Evolutionary conservation across 2,329 filamentous ascomycete genomes (phyloP).

Genomic region (Talaromyces funiculosus): DNA sequence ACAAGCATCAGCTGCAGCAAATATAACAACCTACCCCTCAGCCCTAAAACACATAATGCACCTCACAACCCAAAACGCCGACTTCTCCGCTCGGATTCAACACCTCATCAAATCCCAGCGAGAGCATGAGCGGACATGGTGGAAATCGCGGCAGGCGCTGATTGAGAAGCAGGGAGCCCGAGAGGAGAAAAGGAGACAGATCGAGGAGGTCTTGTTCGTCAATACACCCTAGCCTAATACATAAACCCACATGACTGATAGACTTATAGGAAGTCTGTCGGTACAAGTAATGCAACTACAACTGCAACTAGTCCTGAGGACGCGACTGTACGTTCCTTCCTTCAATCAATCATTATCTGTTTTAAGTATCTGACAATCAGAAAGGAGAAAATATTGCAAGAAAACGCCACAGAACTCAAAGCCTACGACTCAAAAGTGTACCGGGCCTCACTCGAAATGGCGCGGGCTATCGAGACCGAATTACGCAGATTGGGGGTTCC

Average conservation of each 20-base stretch:
- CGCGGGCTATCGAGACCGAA: slow-evolving; percentile 50
- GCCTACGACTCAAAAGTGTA: slow-evolving; percentile 60
- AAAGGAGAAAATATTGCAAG: slow-evolving; percentile 30
- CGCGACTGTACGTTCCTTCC: neutral
- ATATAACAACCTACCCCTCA: neutral
- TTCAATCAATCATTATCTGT: neutral
- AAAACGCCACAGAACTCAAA: slow-evolving; percentile 50
- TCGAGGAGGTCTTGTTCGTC: slow-evolving; percentile 51
- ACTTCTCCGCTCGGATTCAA: slow-evolving; percentile 41
- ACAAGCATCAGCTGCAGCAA: neutral
- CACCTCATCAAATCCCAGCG: slow-evolving; percentile 60
- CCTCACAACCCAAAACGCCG: slow-evolving; percentile 42
- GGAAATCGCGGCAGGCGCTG: slow-evolving; percentile 47
- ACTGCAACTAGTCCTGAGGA: neutral
- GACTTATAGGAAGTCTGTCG: slow-evolving; percentile 40
- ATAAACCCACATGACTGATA: too few species aligned
- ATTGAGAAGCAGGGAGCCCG: slow-evolving; percentile 48
- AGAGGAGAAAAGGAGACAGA: slow-evolving; percentile 48
- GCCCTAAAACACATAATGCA: slow-evolving; percentile 49
- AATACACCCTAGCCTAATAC: too few species aligned
- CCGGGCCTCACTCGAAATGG: slow-evolving; percentile 54
- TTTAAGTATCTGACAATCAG: neutral
- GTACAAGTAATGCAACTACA: slow-evolving; percentile 32
- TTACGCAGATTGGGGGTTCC: slow-evolving; percentile 55
- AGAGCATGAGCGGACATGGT: slow-evolving; percentile 59